Evolutionary conservation across 192 early-diverging fungal genomes (phyloP).

Genomic region (Backusella psychrophila): DNA sequence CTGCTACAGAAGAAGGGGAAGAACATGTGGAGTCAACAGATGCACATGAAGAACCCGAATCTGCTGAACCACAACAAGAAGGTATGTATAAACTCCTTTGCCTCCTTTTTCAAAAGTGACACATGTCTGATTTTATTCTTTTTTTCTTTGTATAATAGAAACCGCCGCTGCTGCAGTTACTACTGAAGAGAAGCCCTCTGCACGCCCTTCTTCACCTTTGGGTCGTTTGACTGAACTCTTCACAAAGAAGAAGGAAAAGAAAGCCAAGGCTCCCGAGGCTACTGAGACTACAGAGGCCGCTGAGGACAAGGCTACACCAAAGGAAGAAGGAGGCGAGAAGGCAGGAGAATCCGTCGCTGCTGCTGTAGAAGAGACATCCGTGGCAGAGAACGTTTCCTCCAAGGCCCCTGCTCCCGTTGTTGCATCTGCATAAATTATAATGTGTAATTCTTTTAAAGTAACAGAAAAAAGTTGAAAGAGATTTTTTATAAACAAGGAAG

Average conservation of each 20-base stretch:
- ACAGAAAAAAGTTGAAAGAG: constrained; percentile 2
- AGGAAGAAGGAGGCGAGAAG: neutral
- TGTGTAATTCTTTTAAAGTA: constrained; percentile 6
- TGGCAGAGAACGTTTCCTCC: neutral
- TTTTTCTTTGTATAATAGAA: neutral
- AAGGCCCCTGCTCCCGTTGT: neutral
- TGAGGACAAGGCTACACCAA: neutral
- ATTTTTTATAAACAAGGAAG: neutral
- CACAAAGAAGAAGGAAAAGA: constrained; percentile 18
- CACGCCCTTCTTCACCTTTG: constrained; percentile 18
- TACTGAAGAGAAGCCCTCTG: neutral
- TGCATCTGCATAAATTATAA: constrained; percentile 8
- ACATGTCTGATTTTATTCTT: neutral
- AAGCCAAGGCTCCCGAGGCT: neutral
- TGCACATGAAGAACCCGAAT: no score
- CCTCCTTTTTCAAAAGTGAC: neutral
- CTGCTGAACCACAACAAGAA: neutral
- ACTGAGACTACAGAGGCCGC: neutral
- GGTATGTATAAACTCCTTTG: neutral
- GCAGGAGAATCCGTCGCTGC: neutral
- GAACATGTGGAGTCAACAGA: neutral
- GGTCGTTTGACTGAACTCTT: constrained; percentile 18
- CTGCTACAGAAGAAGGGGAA: neutral
- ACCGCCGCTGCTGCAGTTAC: neutral
- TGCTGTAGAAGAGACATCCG: constrained; percentile 1